Base-by-base conservation (phyloP, 2,329 filamentous ascomycete genomes). In the Colletotrichum lupini region DNA sequence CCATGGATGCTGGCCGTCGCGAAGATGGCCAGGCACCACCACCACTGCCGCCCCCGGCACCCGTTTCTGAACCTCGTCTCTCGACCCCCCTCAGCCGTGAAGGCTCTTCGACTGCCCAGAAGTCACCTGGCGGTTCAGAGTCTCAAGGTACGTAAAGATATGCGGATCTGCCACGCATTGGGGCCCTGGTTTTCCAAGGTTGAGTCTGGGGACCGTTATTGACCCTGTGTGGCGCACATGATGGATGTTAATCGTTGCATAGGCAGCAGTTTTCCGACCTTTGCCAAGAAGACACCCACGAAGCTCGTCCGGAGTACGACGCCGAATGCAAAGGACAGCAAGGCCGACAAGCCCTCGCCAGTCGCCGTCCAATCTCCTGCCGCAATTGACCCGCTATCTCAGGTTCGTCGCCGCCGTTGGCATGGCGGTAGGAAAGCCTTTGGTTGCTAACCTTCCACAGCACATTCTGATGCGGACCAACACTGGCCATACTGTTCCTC, bases 391-490 rank as follows among this genome's bases (percentile, higher is more conserved):
- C 79, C 79, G 5, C 72, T 81, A 24, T 80, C 79, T 1, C 79
- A 80, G 71, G 79, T 81, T 73, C 32, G 75, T 60, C 56, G 19
- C 37, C 59, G n/a, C 57, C 52, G 32, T 57, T 49, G 12, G 26
- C 61, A 32, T 19, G 9, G 16, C n/a, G 7, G 26, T 16, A 28
- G 22, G n/a, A 16, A 26, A 35, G 35, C 42, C 12, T 30, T 9
- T 5, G 22, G 22, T 46, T 19, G 63, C 74, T 75, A 57, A 76
- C 69, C 32, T 55, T 11, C 28, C 72, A 5, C 58, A 90, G 89
- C 89, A 92, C 77, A 92, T 92, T 58, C 85, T 93, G 66, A 87
- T 91, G 78, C 89, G 92, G 76, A 93, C 92, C 67, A 92, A 91
- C 78, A 92, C 91, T 55, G 87, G 90, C 68, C 86, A 86, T 66